A percentile compares a stretch with the other conserved stretches of the same genome.
Evolutionary conservation across 805 yeast genomes (phyloP).

Genomic region (Debaryomyces castellii): DNA sequence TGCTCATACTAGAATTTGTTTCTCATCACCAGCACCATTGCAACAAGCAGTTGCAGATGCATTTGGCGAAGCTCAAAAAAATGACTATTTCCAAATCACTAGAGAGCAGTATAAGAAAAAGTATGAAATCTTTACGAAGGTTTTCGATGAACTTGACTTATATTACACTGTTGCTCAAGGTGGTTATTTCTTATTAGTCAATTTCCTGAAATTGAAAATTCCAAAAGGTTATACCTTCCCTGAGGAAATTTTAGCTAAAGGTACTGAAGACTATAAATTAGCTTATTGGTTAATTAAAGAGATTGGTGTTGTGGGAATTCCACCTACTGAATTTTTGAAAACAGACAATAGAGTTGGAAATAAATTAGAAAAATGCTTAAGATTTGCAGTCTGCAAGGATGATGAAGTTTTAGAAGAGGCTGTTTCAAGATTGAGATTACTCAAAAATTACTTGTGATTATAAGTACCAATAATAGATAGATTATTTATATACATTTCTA

Average conservation of each 20-base stretch:
- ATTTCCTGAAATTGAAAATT: constrained; percentile 76
- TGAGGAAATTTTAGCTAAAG: constrained; percentile 56
- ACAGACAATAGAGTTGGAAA: constrained; percentile 58
- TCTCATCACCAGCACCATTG: constrained; percentile 84
- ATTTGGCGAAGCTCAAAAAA: constrained; percentile 56
- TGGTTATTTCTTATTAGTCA: constrained; percentile 88
- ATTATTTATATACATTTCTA: constrained; percentile 4
- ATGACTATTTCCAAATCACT: constrained; percentile 68
- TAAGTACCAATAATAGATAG: not conserved
- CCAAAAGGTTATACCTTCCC: constrained; percentile 77
- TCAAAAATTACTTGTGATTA: constrained; percentile 56
- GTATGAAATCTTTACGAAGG: constrained; percentile 67
- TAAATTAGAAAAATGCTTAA: constrained; percentile 77
- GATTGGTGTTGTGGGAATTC: constrained; percentile 92
- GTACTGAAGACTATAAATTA: constrained; percentile 79
- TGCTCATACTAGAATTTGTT: constrained; percentile 94
- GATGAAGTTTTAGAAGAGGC: constrained; percentile 80
- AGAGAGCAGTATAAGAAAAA: constrained; percentile 68
- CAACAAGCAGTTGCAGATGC: constrained; percentile 92
- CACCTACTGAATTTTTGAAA: constrained; percentile 92
- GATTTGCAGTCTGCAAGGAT: constrained; percentile 97
- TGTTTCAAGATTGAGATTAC: constrained; percentile 65
- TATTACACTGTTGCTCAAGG: constrained; percentile 94
- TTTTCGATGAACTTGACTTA: constrained; percentile 82
- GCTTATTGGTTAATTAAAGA: constrained; percentile 94